phyloP scores from a whole-genome alignment of 768 basidiomycete species.

The Saitozyma sp. region DNA sequence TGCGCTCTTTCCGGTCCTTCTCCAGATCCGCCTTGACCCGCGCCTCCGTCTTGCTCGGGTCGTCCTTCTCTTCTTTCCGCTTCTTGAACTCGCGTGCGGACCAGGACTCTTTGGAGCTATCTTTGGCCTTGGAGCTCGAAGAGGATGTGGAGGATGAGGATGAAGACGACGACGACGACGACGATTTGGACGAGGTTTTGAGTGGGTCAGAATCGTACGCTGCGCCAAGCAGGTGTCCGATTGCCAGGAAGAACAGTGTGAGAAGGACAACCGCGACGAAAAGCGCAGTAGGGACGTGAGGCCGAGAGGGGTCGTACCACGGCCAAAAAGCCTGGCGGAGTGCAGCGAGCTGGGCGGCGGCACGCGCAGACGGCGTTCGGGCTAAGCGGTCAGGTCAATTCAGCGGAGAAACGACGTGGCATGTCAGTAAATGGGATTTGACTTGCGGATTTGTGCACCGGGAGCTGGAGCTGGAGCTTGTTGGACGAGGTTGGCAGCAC shows the following conservation, averaged over 20 bases:
- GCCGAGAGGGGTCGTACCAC: constrained; percentile 21
- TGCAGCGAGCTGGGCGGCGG: constrained; percentile 4
- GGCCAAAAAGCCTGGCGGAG: constrained; percentile 13
- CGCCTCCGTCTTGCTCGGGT: constrained; percentile 7
- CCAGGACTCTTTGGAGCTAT: constrained; percentile 3
- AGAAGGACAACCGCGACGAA: constrained; percentile 14
- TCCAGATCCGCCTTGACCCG: constrained; percentile 18
- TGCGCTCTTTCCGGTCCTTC: constrained; percentile 11
- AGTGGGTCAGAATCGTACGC: constrained; percentile 30
- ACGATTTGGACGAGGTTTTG: not conserved
- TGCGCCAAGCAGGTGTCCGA: constrained; percentile 21
- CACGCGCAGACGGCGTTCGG: constrained; percentile 2
- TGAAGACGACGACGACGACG: not conserved
- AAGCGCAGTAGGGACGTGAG: constrained; percentile 15
- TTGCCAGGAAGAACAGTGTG: constrained; percentile 16
- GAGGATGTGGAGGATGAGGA: constrained; percentile 2
- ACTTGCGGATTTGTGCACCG: too few species aligned
- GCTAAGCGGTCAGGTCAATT: not conserved
- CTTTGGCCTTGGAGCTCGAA: not conserved
- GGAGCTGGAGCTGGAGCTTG: not conserved
- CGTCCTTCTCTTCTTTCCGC: constrained; percentile 20
- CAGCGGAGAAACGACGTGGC: not conserved
- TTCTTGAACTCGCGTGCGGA: constrained; percentile 13
- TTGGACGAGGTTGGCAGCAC: too few species aligned
- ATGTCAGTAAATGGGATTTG: too few species aligned